Conservation (phyloP, 108 stramenopile species). For the Pseudonitzschia pungens region DNA sequence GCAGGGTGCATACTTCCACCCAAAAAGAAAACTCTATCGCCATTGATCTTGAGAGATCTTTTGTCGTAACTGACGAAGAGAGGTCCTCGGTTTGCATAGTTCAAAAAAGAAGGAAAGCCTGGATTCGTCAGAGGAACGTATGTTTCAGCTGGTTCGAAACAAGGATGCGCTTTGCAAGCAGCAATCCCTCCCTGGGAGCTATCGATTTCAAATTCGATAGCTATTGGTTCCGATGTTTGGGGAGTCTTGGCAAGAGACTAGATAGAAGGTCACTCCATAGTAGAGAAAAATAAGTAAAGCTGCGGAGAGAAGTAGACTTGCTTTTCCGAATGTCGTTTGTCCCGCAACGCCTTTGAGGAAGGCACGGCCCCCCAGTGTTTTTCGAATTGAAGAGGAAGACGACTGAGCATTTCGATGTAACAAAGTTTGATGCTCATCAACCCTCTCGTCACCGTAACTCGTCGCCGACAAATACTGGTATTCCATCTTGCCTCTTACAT, state of each 20-base stretch:
- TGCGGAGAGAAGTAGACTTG: neutral
- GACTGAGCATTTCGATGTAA: neutral
- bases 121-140: slow-evolving; percentile 13
- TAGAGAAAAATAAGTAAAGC: neutral
- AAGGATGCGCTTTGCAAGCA: slow-evolving; percentile 10
- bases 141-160: slow-evolving; percentile 23
- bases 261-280: neutral
- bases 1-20: slow-evolving; percentile 56
- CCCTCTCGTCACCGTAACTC: neutral
- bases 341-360: neutral
- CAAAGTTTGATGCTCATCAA: neutral
- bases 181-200: neutral
- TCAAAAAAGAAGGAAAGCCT: slow-evolving; percentile 42
- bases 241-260: neutral
- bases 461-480: neutral
- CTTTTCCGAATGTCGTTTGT: neutral
- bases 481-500: neutral
- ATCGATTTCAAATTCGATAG: too few species aligned
- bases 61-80: slow-evolving; percentile 46
- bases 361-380: neutral
- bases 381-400: neutral
- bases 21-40: slow-evolving; percentile 38
- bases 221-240: too few species aligned
- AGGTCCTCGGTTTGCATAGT: slow-evolving; percentile 26
- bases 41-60: slow-evolving; percentile 44